These are phyloP conservation scores for Triadica sebifera DNA, from an alignment of 345 rosid genomes.

Conservation along the genomic window DNA sequence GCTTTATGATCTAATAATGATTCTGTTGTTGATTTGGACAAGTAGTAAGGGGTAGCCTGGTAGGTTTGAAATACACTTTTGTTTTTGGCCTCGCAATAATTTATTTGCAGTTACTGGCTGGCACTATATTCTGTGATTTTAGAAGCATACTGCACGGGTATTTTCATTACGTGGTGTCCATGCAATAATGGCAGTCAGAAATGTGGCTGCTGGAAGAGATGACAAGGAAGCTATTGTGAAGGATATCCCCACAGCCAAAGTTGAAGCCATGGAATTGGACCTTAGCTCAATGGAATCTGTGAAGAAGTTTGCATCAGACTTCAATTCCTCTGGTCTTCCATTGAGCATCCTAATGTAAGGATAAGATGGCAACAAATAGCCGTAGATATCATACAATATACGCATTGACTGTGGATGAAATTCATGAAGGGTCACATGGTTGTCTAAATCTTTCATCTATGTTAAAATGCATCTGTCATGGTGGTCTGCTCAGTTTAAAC, in stretches of 20 bases:
- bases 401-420: neutral
- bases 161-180: conserved; percentile 75
- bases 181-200: conserved; percentile 67
- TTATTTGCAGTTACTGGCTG: neutral
- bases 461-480: neutral
- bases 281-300: conserved; percentile 71
- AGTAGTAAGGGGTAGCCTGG: neutral
- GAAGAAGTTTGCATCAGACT: conserved; percentile 55
- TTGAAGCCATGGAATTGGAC: conserved; percentile 75
- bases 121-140: neutral
- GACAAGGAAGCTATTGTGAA: conserved; percentile 55
- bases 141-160: conserved; percentile 79
- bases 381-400: neutral
- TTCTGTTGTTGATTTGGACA: neutral
- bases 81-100: neutral
- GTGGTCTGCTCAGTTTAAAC: neutral
- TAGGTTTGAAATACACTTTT: neutral
- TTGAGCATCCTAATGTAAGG: conserved; percentile 62
- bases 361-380: neutral
- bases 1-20: neutral
- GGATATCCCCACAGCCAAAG: conserved; percentile 53
- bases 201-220: conserved; percentile 51
- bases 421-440: neutral
- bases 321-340: conserved; percentile 49
- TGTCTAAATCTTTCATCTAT: neutral